Evolutionary conservation across 1,284 basidiomycete genomes (phyloP), one percentile per base, ranked within the genome.

Genomic region (Trichosporon sp.): DNA sequence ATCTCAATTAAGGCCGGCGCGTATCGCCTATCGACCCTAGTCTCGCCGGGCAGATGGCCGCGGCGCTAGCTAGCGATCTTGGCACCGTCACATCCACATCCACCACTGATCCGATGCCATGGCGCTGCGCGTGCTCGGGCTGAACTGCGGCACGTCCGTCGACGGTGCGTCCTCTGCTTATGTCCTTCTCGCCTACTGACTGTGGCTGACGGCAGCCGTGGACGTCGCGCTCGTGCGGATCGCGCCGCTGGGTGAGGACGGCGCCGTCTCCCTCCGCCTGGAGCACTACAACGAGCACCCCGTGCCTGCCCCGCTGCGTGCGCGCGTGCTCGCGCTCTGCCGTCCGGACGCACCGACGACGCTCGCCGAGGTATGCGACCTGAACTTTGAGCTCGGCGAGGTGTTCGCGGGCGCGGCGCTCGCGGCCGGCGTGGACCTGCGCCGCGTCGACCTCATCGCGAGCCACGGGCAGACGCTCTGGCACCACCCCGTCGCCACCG

Each of bases 91-190:
- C 38, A 42, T 42, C 38, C 11, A 15, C 18, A 15, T 38, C 35
- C 12, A 15, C 35, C 35, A 13, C 38, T 6, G 18, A 42, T 18
- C 38, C n/a, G n/a, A n/a, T n/a, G 32, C 4, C 38, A 42, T 42
- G 38, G 29, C 29, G 7, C 64, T 63, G 13, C 63, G 31, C 27
- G 73, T 76, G 29, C 66, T 76, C 13, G 75, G 75, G 3, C 67
- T 76, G 65, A 76, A 76, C 73, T 69, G 66, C 35, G 75, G 75
- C 13, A 76, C 75, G 8, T 62, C 66, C 21, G 73, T 75, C 65
- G 75, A 72, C 32, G 71, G 70, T 65, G 62, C 29, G 25, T 27
- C 25, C 67, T 44, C 27, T 29, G 12, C 0, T 5, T 6, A 29
- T n/a, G n/a, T n/a, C n/a, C n/a, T n/a, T n/a, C n/a, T n/a, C n/a